Evolutionary conservation across 495 filamentous ascomycete genomes (phyloP).

Genomic region (Tricharina praecox): DNA sequence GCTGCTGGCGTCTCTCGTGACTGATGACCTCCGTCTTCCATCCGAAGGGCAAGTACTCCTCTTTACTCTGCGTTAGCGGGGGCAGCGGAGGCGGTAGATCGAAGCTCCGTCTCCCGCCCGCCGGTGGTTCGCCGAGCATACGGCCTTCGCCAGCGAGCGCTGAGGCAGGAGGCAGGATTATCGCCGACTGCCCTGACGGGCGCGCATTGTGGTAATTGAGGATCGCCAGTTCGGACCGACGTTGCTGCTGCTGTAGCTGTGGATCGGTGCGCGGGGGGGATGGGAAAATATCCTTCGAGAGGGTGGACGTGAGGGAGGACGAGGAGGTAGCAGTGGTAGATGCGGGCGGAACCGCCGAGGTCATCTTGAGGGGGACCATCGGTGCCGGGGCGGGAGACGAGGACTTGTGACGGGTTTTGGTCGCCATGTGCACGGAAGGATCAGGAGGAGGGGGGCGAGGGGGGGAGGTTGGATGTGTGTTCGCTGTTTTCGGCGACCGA

Average conservation of each 20-base stretch:
- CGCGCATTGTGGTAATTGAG: slow-evolving; percentile 22
- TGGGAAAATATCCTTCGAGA: slow-evolving; percentile 6
- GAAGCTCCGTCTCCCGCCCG: neutral
- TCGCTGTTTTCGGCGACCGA: neutral
- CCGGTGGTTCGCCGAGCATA: slow-evolving; percentile 14
- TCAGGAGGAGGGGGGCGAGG: neutral
- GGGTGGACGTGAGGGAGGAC: neutral
- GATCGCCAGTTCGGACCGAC: slow-evolving; percentile 13
- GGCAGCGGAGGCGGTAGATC: neutral
- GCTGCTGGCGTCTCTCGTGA: neutral
- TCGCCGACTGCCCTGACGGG: slow-evolving; percentile 7
- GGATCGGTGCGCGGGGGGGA: slow-evolving; percentile 1
- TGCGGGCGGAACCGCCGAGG: neutral
- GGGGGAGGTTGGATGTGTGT: neutral
- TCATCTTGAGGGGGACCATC: too few species aligned
- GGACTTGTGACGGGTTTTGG: slow-evolving; percentile 28
- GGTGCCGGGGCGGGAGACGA: slow-evolving; percentile 30
- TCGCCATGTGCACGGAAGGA: too few species aligned
- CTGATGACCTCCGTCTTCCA: neutral
- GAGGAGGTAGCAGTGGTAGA: slow-evolving; percentile 6
- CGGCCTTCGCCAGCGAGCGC: slow-evolving; percentile 5
- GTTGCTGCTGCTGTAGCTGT: slow-evolving; percentile 10
- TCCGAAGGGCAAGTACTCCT: neutral
- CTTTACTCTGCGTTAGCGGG: neutral
- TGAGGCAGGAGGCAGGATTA: slow-evolving; percentile 4